Conservation (phyloP, 2,329 filamentous ascomycete genomes). For the Claviceps africana region DNA sequence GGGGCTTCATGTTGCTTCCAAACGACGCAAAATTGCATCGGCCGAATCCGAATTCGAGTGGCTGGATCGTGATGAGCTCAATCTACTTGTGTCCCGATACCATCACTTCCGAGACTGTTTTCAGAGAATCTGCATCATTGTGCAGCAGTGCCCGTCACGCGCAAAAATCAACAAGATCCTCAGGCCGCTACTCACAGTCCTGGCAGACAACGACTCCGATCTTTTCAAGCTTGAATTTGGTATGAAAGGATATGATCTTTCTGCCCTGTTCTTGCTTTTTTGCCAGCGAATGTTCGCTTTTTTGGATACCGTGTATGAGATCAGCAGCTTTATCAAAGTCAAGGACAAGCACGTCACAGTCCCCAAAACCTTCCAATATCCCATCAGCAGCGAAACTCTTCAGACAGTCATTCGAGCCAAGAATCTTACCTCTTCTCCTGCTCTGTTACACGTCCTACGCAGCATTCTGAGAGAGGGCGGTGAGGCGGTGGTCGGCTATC, state of each 20-base stretch:
- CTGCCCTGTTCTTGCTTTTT: conserved; percentile 11
- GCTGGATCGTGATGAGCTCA: conserved; percentile 13
- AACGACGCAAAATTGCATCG: conserved; percentile 14
- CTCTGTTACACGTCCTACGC: conserved; percentile 14
- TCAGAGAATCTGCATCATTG: conserved; percentile 9
- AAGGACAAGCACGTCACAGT: conserved; percentile 12
- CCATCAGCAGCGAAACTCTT: conserved; percentile 6
- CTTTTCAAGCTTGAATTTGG: conserved; percentile 6
- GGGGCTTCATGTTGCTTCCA: conserved; percentile 12
- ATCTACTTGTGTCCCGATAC: conserved; percentile 12
- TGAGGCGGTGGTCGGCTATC: not conserved
- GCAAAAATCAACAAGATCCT: conserved; percentile 14
- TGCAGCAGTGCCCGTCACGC: conserved; percentile 9
- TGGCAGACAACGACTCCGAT: conserved; percentile 12
- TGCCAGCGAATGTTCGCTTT: conserved; percentile 10
- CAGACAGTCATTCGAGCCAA: conserved; percentile 11
- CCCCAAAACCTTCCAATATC: conserved; percentile 12
- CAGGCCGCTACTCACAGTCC: conserved; percentile 9
- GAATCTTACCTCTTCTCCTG: conserved; percentile 14
- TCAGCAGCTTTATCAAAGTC: conserved; percentile 14
- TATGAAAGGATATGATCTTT: conserved; percentile 10
- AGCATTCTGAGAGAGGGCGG: conserved; percentile 10
- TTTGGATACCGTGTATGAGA: conserved; percentile 15
- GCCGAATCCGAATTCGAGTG: conserved; percentile 11
- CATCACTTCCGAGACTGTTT: conserved; percentile 12